Base-by-base conservation (phyloP, 371 early-diverging fungal species). In the Mortierella polycephala region DNA sequence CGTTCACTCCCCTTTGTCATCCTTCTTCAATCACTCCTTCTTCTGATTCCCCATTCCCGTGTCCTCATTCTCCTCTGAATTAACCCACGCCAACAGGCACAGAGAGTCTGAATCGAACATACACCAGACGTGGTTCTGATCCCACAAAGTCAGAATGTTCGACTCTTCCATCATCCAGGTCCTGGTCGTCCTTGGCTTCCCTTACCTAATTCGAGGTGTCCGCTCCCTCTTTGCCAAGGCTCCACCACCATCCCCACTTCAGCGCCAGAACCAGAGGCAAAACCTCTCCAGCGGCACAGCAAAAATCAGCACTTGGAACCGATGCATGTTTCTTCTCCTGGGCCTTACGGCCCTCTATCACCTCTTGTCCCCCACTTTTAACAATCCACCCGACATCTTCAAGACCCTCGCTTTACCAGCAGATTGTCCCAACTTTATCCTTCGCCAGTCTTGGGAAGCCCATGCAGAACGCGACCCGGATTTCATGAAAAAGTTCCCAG, bases 371-470 rank as follows among this genome's bases (percentile, higher is more conserved):
- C n/a, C n/a, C n/a, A n/a, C n/a, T 41, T 20, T 76, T 40, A 58
- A 59, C 44, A 63, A 39, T 7, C 71, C 63, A 9, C 77, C 71
- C 61, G 67, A 76, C 52, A 61, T 76, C 62, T 76, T 76, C 51
- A 50, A 60, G 30, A 64, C 71, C 9, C 68, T 76, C 11, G 52
- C 60, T 7, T 53, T 76, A 14, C 67, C 77, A 2, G 59, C 68
- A 16, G 77, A 76, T 54, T 63, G 71, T 11, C 77, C 71, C 18
- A 71, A 76, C 57, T 76, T 76, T 61, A 60, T 76, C 47, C 50
- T 76, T 0, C 71, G 67, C 40, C 77, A 76, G 50, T 60, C 71
- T 13, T 76, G 77, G 77, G 59, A 54, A 37, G 71, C 71, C 30
- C 64, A 54, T 39, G 64, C 64, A 1, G 52, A 23, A 5, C 21